phyloP scores from a whole-genome alignment of 345 rosid genomes.

The Cardamine resedifolia region DNA sequence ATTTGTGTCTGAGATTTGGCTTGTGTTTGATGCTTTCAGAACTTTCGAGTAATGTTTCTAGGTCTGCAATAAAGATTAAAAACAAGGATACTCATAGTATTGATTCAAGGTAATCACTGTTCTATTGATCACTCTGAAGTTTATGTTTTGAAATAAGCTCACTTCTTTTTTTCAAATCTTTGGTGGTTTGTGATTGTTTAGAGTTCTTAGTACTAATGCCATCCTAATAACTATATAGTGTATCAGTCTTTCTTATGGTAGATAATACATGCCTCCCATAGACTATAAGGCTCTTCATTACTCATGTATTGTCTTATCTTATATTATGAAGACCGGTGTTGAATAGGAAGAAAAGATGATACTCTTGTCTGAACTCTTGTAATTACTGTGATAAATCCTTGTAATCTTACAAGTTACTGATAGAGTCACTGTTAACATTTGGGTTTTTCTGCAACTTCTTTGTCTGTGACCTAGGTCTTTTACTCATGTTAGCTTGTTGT shows the following conservation, averaged over 20 bases:
- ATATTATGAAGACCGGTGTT: background rate
- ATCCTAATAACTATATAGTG: too few species aligned
- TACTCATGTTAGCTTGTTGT: constrained; percentile 5
- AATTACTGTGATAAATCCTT: background rate
- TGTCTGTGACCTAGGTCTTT: background rate
- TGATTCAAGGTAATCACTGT: constrained; percentile 49
- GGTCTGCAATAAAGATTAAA: constrained; percentile 40
- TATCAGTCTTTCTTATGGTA: too few species aligned
- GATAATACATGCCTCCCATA: too few species aligned
- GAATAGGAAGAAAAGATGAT: background rate
- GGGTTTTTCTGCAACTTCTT: background rate
- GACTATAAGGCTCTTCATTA: too few species aligned
- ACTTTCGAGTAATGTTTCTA: constrained; percentile 46
- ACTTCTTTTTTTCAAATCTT: too few species aligned
- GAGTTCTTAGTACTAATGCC: too few species aligned
- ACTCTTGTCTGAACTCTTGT: background rate
- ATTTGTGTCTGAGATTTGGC: constrained; percentile 2
- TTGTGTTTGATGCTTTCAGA: constrained; percentile 46
- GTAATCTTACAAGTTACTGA: background rate
- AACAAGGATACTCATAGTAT: constrained; percentile 38
- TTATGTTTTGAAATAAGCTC: too few species aligned
- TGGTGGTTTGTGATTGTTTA: too few species aligned
- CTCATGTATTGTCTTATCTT: background rate
- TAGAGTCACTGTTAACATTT: background rate
- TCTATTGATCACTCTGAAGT: too few species aligned